Conservation (phyloP, 805 yeast species). For the Kazachstania viticola region DNA sequence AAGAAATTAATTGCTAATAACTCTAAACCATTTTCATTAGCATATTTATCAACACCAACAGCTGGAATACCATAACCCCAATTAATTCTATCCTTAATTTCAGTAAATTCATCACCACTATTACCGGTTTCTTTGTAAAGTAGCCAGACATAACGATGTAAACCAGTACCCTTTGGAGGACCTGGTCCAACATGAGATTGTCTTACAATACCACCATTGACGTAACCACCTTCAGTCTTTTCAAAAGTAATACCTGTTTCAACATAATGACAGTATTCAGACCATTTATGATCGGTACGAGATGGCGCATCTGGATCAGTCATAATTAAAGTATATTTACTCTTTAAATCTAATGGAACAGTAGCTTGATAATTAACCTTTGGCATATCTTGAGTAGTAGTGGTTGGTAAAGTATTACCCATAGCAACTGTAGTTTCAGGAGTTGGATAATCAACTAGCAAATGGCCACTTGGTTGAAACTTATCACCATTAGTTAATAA, state of each 20-base stretch:
- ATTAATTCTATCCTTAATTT: conserved; percentile 10
- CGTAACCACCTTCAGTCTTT: conserved; percentile 8
- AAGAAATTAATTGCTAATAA: conserved; percentile 75
- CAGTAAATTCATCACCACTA: not conserved
- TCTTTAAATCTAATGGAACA: conserved; percentile 1
- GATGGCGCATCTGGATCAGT: conserved; percentile 92
- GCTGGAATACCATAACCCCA: conserved; percentile 57
- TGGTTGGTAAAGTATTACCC: conserved; percentile 61
- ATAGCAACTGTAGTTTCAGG: conserved; percentile 39
- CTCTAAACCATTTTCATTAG: conserved; percentile 45
- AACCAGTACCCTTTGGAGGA: conserved; percentile 71
- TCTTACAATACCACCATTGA: conserved; percentile 30
- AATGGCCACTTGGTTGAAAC: conserved; percentile 16
- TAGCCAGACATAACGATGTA: conserved; percentile 76
- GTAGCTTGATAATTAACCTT: conserved; percentile 50
- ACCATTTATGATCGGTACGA: conserved; percentile 64
- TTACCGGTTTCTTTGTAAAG: conserved; percentile 51
- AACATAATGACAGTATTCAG: conserved; percentile 68
- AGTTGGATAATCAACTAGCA: conserved; percentile 20
- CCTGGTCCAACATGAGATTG: conserved; percentile 65
- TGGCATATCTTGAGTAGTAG: conserved; percentile 61
- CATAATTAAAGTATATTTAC: conserved; percentile 52
- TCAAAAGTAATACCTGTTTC: conserved; percentile 37
- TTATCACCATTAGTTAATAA: conserved; percentile 26
- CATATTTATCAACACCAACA: conserved; percentile 68